Base-by-base conservation (phyloP, 2,329 filamentous ascomycete species). In the Pseudocercospora macadamiae region DNA sequence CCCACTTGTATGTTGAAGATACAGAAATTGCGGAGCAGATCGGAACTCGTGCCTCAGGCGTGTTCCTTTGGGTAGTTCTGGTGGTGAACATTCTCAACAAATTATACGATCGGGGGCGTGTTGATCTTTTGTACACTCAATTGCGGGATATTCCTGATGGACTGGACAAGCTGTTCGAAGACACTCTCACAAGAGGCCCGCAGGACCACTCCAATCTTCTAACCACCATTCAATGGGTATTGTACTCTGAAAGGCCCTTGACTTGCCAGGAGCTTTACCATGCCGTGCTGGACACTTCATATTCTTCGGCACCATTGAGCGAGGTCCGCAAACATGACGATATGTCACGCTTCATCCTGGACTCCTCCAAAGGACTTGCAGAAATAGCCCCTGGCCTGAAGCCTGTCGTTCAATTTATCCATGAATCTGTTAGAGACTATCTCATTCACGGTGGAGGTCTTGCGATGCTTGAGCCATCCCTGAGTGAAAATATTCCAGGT, bases 201-300 rank as follows among this genome's bases (percentile, higher is more conserved):
- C 34, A 73, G 0, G 74, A 83, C 4, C 69, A 71, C 47, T 70
- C 79, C 0, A 70, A 75, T 0, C 62, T 86, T 0, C 55, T 76
- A 0, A 61, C 82, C 0, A 84, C 78, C 26, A 59, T 87, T 0
- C 76, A 81, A 18, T 86, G 80, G 80, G 72, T 87, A 0, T 71
- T 87, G 0, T 86, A 77, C 21, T 74, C 84, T 0, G 71, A 67
- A 6, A 62, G 70, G 0, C 80, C 83, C 0, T 56, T 86, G 0
- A 71, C 44, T 0, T 77, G 71, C 0, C 62, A 74, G 0, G 76
- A 86, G 60, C 72, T 83, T 0, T 83, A 81, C 60, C 76, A 73
- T 69, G 77, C 78, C 49, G 58, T 81, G 9, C 54, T 72, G 44
- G 63, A 8, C n/a, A n/a, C 32, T 3, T 9, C 3, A 9, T n/a